Percentiles rank a stretch among this genome's conserved stretches.
phyloP scores from a whole-genome alignment of 805 yeast genomes.

The Blastobotrys robertii region DNA sequence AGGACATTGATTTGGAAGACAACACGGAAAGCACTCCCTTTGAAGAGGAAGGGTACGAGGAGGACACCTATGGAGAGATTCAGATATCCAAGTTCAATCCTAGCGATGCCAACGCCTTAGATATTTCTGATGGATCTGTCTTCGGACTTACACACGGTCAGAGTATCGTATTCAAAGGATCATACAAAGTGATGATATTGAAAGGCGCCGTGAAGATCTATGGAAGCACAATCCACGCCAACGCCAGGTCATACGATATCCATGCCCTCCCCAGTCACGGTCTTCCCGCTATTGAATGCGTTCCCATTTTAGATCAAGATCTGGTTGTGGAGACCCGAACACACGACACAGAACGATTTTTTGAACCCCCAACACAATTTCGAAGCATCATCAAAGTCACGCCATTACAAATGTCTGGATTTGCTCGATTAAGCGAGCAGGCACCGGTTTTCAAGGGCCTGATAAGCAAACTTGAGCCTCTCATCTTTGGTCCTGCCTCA shows the following conservation, averaged over 20 bases:
- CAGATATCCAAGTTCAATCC: slow-evolving; percentile 4
- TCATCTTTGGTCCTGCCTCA: slow-evolving; percentile 1
- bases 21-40: background rate
- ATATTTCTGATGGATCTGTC: background rate
- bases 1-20: too few relatives aligned
- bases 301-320: slow-evolving; percentile 6
- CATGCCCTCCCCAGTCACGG: slow-evolving; percentile 15
- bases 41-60: background rate
- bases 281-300: slow-evolving; percentile 16
- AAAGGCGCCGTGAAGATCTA: slow-evolving; percentile 23
- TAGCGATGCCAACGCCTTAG: background rate
- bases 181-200: slow-evolving; percentile 20
- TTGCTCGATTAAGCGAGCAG: slow-evolving; percentile 7
- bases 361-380: slow-evolving; percentile 1
- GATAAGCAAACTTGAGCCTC: slow-evolving; percentile 5
- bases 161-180: slow-evolving; percentile 22
- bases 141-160: slow-evolving; percentile 11
- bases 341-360: slow-evolving; percentile 3
- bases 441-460: slow-evolving; percentile 23
- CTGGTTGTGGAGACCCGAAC: slow-evolving; percentile 7
- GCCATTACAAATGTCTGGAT: slow-evolving; percentile 1
- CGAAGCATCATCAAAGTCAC: slow-evolving; percentile 5
- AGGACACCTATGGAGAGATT: background rate
- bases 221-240: slow-evolving; percentile 20
- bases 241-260: slow-evolving; percentile 6